Base-by-base conservation (phyloP, 2,329 filamentous ascomycete species). In the Aureobasidium sp. region DNA sequence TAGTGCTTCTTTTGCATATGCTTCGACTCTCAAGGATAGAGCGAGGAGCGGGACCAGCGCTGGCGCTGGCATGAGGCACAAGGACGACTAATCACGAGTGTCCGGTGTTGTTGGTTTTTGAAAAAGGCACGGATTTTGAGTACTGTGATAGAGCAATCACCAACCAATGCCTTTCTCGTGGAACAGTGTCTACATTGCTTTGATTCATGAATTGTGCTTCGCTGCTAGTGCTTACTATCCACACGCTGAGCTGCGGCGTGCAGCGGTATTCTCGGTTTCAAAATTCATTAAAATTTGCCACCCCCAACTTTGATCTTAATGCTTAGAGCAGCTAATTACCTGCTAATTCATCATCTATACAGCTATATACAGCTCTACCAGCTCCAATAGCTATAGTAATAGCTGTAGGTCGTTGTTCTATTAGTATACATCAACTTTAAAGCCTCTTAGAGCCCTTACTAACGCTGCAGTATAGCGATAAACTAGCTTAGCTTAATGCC, bases 1-100 rank as follows among this genome's bases (percentile, higher is more conserved):
- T 57, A 68, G 63, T 60, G 66, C 67, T n/a, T 66, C 66, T 50
- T 73, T 69, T 57, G 69, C 67, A 56, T 66, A 68, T 61, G 64
- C 67, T 19, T 64, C 64, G 39, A 53, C 44, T 15, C 60, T 63
- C 31, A 62, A 56, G 47, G 63, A 63, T 19, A 62, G 66, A 52
- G 60, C 64, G 62, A 60, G 69, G 39, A 66, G 62, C 39, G 66
- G 65, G 59, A 60, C 44, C 62, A 66, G 63, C 62, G 53, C 61
- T 27, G 64, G 62, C 52, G 57, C 52, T 53, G 65, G 64, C 19
- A 72, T 71, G 65, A 67, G 67, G 59, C 63, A 66, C 33, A 73
- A 72, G 64, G 67, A 66, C 39, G 71, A 73, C 66, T 72, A 66
- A 71, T 50, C 11, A 2, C 11, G 19, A 31, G 19, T 19, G 11